Base-by-base conservation (phyloP, 2,329 filamentous ascomycete species). In the Fonsecaea nubica region DNA sequence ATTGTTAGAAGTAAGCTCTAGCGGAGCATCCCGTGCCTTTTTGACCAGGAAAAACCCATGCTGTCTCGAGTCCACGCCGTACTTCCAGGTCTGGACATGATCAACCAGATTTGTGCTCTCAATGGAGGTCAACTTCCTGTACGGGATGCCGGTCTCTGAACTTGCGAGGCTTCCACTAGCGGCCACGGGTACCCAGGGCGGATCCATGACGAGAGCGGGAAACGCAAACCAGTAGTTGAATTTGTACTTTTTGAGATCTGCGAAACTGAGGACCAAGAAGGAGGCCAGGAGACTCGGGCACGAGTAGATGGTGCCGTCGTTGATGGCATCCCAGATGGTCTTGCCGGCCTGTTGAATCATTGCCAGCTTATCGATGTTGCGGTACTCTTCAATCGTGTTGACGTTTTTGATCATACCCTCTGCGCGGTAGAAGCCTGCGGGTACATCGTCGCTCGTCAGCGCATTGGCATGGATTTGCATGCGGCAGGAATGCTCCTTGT, bases 171-270 rank as follows among this genome's bases (percentile, higher is more conserved):
- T 54, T 21, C 58, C 58, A 12, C 57, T 48, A 40, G 59, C 65
- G 12, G 55, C 69, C 38, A 84, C 78, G 59, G 89, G 82, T 72
- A 87, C 89, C 95, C 95, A 99, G 33, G 85, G 83, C 1, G 92
- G 92, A 62, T 94, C 90, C 3, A 94, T 96, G 76, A 96, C 93
- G 53, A 99, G 84, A 15, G 94, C 93, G 0, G 95, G 95, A 75
- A 96, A 99, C 4, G 91, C 94, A 78, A 98, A 98, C 89, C 96
- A 96, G 80, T 98, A 98, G n/a, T 90, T 92, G 77, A 98, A 97
- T 69, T 90, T 92, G 81, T 98, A 98, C 76, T 96, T 97, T 79
- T 99, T 99, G 38, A 99, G 85, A 76, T 99, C 94, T 69, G 95
- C 94, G 77, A 92, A 99, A 15, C 92, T 97, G 54, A 98, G 87